A percentile compares a stretch with the other conserved stretches of the same genome.
These are phyloP conservation scores for Hypoxylon lenormandii DNA, from an alignment of 495 filamentous ascomycete genomes.

Conservation along the genomic window DNA sequence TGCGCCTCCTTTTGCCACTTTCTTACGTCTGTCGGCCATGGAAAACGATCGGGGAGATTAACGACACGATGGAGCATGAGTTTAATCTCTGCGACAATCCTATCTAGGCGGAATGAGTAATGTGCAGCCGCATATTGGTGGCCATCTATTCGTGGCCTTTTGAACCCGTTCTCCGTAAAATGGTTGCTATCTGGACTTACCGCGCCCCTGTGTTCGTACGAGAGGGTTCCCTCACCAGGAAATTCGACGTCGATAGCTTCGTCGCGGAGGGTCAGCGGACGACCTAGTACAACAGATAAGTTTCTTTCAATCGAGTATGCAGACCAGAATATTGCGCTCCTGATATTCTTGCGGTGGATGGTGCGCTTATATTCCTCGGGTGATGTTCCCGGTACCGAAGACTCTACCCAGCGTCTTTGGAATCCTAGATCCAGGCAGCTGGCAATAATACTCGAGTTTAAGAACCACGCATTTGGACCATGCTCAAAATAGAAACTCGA, in stretches of 20 bases:
- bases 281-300: constrained; percentile 61
- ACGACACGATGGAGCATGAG: constrained; percentile 61
- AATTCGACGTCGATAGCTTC: constrained; percentile 63
- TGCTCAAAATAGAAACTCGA: constrained; percentile 61
- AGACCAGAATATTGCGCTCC: constrained; percentile 63
- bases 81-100: constrained; percentile 62
- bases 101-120: constrained; percentile 57
- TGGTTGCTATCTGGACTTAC: neutral
- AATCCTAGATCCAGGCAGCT: constrained; percentile 60
- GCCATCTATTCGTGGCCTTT: constrained; percentile 9
- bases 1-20: constrained; percentile 58
- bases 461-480: constrained; percentile 62
- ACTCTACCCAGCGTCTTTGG: constrained; percentile 53
- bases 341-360: constrained; percentile 57
- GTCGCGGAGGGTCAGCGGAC: constrained; percentile 61
- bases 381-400: constrained; percentile 42
- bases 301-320: constrained; percentile 61
- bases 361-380: constrained; percentile 49
- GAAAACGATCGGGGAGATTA: constrained; percentile 45
- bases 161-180: neutral
- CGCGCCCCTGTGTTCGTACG: neutral
- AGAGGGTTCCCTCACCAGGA: constrained; percentile 29
- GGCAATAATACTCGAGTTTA: constrained; percentile 62
- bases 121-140: constrained; percentile 43
- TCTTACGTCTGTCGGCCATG: constrained; percentile 23